Percentiles rank a stretch among this genome's conserved stretches.
These are phyloP conservation scores for Chaetoceros muelleri DNA, from an alignment of 108 stramenopile genomes.

Conservation along the genomic window DNA sequence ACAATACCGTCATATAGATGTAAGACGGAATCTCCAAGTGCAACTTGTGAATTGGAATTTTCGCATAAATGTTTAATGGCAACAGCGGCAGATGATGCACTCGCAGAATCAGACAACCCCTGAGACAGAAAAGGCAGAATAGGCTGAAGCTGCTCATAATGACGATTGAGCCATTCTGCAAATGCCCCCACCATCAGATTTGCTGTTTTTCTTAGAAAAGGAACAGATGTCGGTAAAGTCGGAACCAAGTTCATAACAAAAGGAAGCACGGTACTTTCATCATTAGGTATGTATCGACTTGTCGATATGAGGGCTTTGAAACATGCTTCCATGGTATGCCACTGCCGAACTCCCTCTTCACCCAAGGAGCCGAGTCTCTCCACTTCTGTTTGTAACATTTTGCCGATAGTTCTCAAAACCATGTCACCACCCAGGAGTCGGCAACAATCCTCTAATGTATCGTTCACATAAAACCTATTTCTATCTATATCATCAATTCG, in stretches of 20 bases:
- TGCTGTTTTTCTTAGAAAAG: slow-evolving; percentile 59
- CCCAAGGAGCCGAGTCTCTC: slow-evolving; percentile 19
- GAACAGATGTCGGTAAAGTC: slow-evolving; percentile 46
- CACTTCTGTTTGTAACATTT: slow-evolving; percentile 37
- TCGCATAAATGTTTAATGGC: slow-evolving; percentile 83
- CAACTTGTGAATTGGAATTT: slow-evolving; percentile 43
- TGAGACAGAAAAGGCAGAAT: slow-evolving; percentile 76
- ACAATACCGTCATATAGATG: slow-evolving; percentile 69
- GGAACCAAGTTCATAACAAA: slow-evolving; percentile 65
- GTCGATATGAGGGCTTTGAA: slow-evolving; percentile 60
- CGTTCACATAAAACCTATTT: slow-evolving; percentile 64
- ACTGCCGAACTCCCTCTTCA: slow-evolving; percentile 12
- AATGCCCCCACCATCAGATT: slow-evolving; percentile 78
- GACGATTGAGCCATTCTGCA: slow-evolving; percentile 66
- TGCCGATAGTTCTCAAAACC: slow-evolving; percentile 47
- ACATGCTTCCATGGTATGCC: slow-evolving; percentile 82
- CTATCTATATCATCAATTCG: slow-evolving; percentile 65
- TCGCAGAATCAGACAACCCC: slow-evolving; percentile 56
- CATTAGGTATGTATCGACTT: slow-evolving; percentile 60
- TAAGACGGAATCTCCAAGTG: slow-evolving; percentile 69
- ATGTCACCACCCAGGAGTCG: slow-evolving; percentile 62
- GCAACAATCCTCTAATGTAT: slow-evolving; percentile 84
- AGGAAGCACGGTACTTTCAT: slow-evolving; percentile 62
- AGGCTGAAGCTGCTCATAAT: slow-evolving; percentile 60
- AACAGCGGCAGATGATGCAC: slow-evolving; percentile 67